Conservation (phyloP, 1,284 basidiomycete species). For the Ustilago esculenta region DNA sequence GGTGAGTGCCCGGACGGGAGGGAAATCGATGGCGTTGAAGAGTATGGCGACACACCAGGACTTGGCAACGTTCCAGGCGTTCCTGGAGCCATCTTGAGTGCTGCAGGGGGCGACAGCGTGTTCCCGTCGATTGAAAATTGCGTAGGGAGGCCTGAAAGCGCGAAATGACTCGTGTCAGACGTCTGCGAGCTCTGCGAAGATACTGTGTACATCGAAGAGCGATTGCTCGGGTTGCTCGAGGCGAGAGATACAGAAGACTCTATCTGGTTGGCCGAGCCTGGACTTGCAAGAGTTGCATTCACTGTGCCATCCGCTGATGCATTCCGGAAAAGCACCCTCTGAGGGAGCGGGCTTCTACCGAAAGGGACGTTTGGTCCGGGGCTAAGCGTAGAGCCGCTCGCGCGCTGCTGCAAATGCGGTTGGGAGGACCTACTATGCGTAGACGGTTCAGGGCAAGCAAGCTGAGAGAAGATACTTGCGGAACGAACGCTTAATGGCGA, state of each 20-base stretch:
- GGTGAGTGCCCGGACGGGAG: conserved; percentile 11
- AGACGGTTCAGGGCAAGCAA: conserved; percentile 30
- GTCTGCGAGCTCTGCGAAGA: conserved; percentile 61
- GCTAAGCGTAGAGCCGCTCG: conserved; percentile 5
- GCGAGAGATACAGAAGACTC: conserved; percentile 31
- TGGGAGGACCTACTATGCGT: conserved; percentile 19
- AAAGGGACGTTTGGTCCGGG: conserved; percentile 1
- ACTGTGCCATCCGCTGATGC: conserved; percentile 36
- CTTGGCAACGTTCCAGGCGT: conserved; percentile 2
- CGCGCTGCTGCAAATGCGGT: conserved; percentile 30
- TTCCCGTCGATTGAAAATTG: conserved; percentile 27
- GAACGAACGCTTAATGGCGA: conserved; percentile 33
- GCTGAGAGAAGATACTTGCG: conserved; percentile 36
- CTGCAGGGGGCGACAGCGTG: conserved; percentile 9
- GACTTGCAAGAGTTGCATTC: conserved; percentile 8
- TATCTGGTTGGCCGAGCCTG: conserved; percentile 12
- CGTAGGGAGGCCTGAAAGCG: conserved; percentile 14
- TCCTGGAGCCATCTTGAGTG: conserved; percentile 4
- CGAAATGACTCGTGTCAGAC: conserved; percentile 40
- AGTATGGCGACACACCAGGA: conserved; percentile 8
- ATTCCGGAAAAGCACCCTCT: conserved; percentile 33
- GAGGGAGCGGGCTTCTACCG: conserved; percentile 4
- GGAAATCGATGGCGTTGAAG: conserved; percentile 27
- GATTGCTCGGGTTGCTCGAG: conserved; percentile 56
- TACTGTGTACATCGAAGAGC: conserved; percentile 57